Evolutionary conservation across 805 yeast species (phyloP).

Genomic region (Cyberlindnera euphorbiiphila): DNA sequence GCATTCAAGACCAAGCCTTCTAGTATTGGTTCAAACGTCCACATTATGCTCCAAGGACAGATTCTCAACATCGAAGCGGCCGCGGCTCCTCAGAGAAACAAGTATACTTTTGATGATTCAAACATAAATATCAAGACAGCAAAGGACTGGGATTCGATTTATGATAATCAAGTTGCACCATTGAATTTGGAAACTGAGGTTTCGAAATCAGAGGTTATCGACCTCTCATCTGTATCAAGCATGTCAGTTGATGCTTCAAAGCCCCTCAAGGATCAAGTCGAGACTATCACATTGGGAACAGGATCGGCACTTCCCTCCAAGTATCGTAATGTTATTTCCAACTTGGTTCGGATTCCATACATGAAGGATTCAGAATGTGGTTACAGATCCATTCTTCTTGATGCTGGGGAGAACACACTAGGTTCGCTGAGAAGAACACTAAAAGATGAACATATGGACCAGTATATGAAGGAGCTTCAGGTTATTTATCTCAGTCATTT

Average conservation of each 20-base stretch:
- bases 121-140: slow-evolving; percentile 10
- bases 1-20: slow-evolving; percentile 29
- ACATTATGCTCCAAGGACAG: slow-evolving; percentile 23
- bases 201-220: slow-evolving; percentile 12
- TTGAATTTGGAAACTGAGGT: slow-evolving; percentile 13
- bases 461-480: slow-evolving; percentile 56
- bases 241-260: slow-evolving; percentile 9
- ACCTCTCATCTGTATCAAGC: slow-evolving; percentile 19
- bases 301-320: slow-evolving; percentile 89
- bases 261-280: slow-evolving; percentile 49
- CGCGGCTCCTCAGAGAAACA: slow-evolving; percentile 15
- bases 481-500: slow-evolving; percentile 78
- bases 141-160: slow-evolving; percentile 28
- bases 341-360: slow-evolving; percentile 68
- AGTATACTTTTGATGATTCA: slow-evolving; percentile 11
- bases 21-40: slow-evolving; percentile 20
- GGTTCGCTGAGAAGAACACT: slow-evolving; percentile 67
- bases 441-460: slow-evolving; percentile 40
- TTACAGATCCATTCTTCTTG: slow-evolving; percentile 57
- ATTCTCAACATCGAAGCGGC: slow-evolving; percentile 19
- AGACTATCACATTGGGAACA: slow-evolving; percentile 79
- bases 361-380: slow-evolving; percentile 17
- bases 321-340: slow-evolving; percentile 80
- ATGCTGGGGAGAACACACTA: slow-evolving; percentile 93
- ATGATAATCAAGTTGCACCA: slow-evolving; percentile 27